These are phyloP conservation scores for Clitoria ternatea DNA, from an alignment of 306 rosid species.

Conservation along the genomic window DNA sequence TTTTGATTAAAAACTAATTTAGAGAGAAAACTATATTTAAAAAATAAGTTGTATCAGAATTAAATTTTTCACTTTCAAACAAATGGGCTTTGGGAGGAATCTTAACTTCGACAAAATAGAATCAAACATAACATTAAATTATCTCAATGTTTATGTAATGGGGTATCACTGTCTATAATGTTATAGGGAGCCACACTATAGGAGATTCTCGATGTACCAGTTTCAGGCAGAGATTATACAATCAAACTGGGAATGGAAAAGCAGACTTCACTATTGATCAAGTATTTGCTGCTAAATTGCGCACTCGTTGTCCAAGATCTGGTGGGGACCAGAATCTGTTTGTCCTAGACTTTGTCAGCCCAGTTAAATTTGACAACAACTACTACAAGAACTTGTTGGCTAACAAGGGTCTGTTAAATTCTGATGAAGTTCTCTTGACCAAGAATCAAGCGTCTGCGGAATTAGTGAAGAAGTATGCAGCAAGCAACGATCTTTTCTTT, in stretches of 20 bases:
- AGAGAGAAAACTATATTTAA: background rate
- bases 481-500: constrained; percentile 52
- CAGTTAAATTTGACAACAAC: constrained; percentile 72
- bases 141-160: too few relatives aligned
- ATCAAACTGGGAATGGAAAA: constrained; percentile 75
- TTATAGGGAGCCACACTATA: constrained; percentile 85
- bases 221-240: constrained; percentile 94
- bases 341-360: constrained; percentile 70
- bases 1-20: background rate
- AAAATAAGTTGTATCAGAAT: too few relatives aligned
- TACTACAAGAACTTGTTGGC: constrained; percentile 74
- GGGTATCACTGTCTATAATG: too few relatives aligned
- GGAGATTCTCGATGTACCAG: constrained; percentile 84
- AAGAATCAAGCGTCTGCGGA: constrained; percentile 43
- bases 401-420: constrained; percentile 62
- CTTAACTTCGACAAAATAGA: background rate
- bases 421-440: constrained; percentile 80
- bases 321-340: constrained; percentile 90
- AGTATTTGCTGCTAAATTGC: constrained; percentile 55
- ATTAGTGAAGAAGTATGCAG: constrained; percentile 66
- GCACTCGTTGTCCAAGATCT: constrained; percentile 64
- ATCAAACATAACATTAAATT: background rate
- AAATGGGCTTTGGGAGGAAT: background rate
- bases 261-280: constrained; percentile 65
- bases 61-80: background rate